phyloP scores from a whole-genome alignment of 75 land plant species.

The Azolla pinnata region DNA sequence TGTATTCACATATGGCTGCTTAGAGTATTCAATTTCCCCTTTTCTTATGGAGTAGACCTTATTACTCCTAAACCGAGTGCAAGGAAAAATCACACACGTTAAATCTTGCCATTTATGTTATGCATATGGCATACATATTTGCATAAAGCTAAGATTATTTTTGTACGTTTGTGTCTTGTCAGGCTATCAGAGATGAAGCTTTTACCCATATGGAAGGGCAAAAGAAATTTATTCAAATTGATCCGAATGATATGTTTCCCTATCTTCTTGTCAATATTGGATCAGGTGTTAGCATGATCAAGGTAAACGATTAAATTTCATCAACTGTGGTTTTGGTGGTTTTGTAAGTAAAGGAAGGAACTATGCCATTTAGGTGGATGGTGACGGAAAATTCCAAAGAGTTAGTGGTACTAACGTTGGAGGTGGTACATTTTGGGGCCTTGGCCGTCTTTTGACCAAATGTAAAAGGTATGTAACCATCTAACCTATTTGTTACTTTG shows the following conservation, averaged over 20 bases:
- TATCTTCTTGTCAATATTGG: constrained; percentile 95
- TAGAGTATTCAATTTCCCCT: too few relatives aligned
- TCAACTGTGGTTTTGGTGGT: background rate
- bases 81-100: too few relatives aligned
- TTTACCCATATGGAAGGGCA: constrained; percentile 90
- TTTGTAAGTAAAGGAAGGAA: background rate
- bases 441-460: constrained; percentile 78
- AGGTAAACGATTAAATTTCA: constrained; percentile 31
- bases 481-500: too few relatives aligned
- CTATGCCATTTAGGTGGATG: constrained; percentile 53
- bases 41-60: too few relatives aligned
- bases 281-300: constrained; percentile 96
- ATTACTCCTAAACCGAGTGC: too few relatives aligned
- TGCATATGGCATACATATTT: background rate
- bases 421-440: constrained; percentile 96
- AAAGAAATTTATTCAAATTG: constrained; percentile 88
- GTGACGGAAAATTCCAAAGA: constrained; percentile 77
- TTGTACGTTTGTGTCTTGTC: background rate
- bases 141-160: background rate
- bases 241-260: constrained; percentile 84
- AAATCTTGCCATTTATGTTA: too few relatives aligned
- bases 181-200: constrained; percentile 88
- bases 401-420: constrained; percentile 98
- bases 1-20: too few relatives aligned
- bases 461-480: constrained; percentile 79